These are phyloP conservation scores for Brasenia schreberi DNA, from an alignment of 164 flowering plant genomes.

Conservation along the genomic window DNA sequence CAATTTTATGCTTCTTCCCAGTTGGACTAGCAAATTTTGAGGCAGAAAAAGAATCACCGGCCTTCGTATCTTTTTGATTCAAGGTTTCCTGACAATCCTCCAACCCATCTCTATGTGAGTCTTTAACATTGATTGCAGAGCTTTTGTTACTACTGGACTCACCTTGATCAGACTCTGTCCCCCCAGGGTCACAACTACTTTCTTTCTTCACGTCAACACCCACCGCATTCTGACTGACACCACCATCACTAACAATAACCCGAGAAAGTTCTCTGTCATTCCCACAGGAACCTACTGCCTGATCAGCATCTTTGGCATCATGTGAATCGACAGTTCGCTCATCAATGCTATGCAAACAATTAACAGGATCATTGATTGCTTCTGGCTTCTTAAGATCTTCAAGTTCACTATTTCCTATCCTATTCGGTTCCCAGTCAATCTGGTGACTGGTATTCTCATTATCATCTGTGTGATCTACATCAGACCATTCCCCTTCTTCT, in stretches of 20 bases:
- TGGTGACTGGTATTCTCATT: conserved; percentile 8
- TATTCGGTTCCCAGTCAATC: conserved; percentile 8
- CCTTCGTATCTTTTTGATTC: conserved; percentile 54
- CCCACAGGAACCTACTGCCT: neutral
- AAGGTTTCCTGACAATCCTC: conserved; percentile 31
- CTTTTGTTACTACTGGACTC: conserved; percentile 17
- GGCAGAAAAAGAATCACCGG: conserved; percentile 68
- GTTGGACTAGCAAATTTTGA: conserved; percentile 48
- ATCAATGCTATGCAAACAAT: neutral
- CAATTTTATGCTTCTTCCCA: conserved; percentile 64
- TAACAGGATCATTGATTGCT: conserved; percentile 16
- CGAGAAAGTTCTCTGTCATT: conserved; percentile 5
- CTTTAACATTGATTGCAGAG: conserved; percentile 23
- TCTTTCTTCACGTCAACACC: conserved; percentile 7
- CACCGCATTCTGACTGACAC: conserved; percentile 2
- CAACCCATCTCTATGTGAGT: conserved; percentile 22
- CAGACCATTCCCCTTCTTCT: conserved; percentile 99
- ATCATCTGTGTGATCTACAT: conserved; percentile 41
- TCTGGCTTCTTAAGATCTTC: conserved; percentile 6
- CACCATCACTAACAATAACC: conserved; percentile 8
- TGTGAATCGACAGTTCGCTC: neutral
- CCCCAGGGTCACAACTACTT: conserved; percentile 12
- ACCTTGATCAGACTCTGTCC: conserved; percentile 21
- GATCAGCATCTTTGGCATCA: neutral
- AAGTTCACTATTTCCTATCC: conserved; percentile 11